Evolutionary conservation across 1,139 yeast genomes (phyloP).

Genomic region (Kodamaea ohmeri): DNA sequence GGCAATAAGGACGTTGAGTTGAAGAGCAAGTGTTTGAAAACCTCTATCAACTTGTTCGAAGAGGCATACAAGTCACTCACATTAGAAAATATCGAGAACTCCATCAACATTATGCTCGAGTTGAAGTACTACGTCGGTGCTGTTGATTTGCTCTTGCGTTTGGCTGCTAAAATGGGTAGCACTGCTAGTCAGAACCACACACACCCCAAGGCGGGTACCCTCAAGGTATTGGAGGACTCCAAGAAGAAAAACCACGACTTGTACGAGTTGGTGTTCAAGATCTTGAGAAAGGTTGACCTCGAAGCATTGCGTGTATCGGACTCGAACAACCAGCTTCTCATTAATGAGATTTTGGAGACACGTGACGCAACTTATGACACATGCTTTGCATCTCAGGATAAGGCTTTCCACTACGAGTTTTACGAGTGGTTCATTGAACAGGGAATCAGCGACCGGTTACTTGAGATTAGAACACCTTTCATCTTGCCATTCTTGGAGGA

Average conservation of each 20-base stretch:
- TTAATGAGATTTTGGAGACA: slow-evolving; percentile 54
- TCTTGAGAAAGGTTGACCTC: slow-evolving; percentile 69
- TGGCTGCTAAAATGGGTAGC: slow-evolving; percentile 66
- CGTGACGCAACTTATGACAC: slow-evolving; percentile 73
- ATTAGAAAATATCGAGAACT: slow-evolving; percentile 76
- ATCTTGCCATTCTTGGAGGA: slow-evolving; percentile 75
- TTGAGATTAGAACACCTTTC: slow-evolving; percentile 79
- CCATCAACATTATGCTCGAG: slow-evolving; percentile 73
- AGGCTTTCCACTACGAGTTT: slow-evolving; percentile 81
- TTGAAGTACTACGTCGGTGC: slow-evolving; percentile 84
- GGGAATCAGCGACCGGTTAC: slow-evolving; percentile 71
- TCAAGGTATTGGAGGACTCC: slow-evolving; percentile 17
- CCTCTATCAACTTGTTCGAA: slow-evolving; percentile 74
- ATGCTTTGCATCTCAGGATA: slow-evolving; percentile 74
- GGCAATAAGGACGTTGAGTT: slow-evolving; percentile 70
- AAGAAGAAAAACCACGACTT: slow-evolving; percentile 48
- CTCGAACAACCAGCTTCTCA: slow-evolving; percentile 39
- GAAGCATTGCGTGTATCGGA: slow-evolving; percentile 57
- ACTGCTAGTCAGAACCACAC: slow-evolving; percentile 6
- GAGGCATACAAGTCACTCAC: slow-evolving; percentile 77
- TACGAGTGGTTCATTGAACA: slow-evolving; percentile 90
- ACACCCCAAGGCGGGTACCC: slow-evolving; percentile 9
- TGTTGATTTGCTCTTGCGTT: slow-evolving; percentile 73
- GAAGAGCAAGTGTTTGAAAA: slow-evolving; percentile 64
- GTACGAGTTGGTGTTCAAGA: slow-evolving; percentile 71